These are phyloP conservation scores for Leccinum subrobustum DNA, from an alignment of 1,284 basidiomycete species.

Conservation along the genomic window DNA sequence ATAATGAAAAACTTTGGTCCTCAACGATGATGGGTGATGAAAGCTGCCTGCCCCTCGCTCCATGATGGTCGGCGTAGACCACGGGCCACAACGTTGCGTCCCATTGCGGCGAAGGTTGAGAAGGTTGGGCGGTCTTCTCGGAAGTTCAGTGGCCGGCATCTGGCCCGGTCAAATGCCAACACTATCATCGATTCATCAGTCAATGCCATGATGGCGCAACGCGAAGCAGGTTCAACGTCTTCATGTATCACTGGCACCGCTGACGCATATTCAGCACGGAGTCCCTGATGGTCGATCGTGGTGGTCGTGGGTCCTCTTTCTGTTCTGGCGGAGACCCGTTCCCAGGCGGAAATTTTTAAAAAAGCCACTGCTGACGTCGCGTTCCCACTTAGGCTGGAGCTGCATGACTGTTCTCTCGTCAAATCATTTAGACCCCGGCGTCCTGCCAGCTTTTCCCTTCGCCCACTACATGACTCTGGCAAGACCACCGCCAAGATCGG, in stretches of 20 bases:
- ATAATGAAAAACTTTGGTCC: not conserved
- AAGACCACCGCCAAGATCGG: constrained; percentile 4
- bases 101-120: constrained; percentile 4
- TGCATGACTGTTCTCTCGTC: not conserved
- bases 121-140: constrained; percentile 16
- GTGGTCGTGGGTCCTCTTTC: constrained; percentile 10
- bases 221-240: not conserved
- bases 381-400: constrained; percentile 3
- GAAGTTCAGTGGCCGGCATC: not conserved
- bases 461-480: not conserved
- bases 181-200: constrained; percentile 8
- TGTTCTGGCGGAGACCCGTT: constrained; percentile 13
- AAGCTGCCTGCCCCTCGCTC: not conserved
- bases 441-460: not conserved
- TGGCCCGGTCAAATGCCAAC: constrained; percentile 8
- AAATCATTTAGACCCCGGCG: not conserved
- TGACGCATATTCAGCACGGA: constrained; percentile 4
- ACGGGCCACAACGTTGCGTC: constrained; percentile 10
- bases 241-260: not conserved
- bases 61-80: constrained; percentile 1
- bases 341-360: constrained; percentile 17
- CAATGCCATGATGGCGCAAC: not conserved
- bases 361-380: not conserved
- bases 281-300: constrained; percentile 14
- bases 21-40: constrained; percentile 6